These are phyloP conservation scores for Cystobasidium sp. DNA, from an alignment of 1,284 basidiomycete species.

Conservation along the genomic window DNA sequence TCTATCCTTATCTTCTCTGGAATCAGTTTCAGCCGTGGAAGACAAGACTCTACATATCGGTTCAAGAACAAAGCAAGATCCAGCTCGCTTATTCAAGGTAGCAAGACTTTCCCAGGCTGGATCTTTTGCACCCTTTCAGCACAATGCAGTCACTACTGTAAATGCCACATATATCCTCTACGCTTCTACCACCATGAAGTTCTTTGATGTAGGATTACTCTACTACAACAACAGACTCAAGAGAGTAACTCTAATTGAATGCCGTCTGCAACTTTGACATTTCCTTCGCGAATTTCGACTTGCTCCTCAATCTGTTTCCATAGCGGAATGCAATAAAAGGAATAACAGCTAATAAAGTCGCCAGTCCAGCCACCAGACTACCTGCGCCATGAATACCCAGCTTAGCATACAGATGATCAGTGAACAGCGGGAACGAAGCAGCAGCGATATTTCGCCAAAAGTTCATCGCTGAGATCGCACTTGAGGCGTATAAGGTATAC, in stretches of 20 bases:
- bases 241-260: neutral
- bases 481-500: constrained; percentile 55
- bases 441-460: constrained; percentile 24
- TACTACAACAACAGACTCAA: too few relatives aligned
- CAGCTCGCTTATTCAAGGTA: too few relatives aligned
- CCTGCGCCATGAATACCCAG: constrained; percentile 30
- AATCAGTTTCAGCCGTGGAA: too few relatives aligned
- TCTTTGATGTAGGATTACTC: too few relatives aligned
- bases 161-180: too few relatives aligned
- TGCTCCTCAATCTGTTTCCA: constrained; percentile 9
- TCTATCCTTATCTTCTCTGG: too few relatives aligned
- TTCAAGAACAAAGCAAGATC: too few relatives aligned
- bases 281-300: constrained; percentile 26
- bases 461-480: constrained; percentile 47
- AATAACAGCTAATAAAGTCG: constrained; percentile 17
- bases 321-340: constrained; percentile 30
- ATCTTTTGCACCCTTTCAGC: too few relatives aligned
- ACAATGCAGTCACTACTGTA: too few relatives aligned
- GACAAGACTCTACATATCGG: too few relatives aligned
- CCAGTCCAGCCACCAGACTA: constrained; percentile 25
- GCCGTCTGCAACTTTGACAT: constrained; percentile 14
- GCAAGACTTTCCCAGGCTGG: too few relatives aligned
- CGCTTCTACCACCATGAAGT: too few relatives aligned
- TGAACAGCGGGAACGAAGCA: constrained; percentile 29
- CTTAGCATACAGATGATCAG: constrained; percentile 6